Percentiles rank a stretch among this genome's conserved stretches.
Evolutionary conservation across 169 alveolate genomes (phyloP).

Genomic region (Babesia bigemina): DNA sequence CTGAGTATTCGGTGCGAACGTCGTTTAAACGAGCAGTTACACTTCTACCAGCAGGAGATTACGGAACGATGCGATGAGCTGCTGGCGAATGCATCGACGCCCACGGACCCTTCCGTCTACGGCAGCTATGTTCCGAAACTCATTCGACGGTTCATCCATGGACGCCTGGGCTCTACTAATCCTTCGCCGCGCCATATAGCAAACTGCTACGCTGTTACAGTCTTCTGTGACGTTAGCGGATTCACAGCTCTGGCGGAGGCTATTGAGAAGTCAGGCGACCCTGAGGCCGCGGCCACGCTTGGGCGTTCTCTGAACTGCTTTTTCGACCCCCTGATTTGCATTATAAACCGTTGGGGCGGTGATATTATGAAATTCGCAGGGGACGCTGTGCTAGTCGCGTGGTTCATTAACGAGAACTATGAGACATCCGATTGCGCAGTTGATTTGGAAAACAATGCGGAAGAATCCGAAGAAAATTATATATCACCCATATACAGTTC

Average conservation of each 20-base stretch:
- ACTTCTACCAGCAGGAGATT: slow-evolving; percentile 29
- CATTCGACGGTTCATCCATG: slow-evolving; percentile 29
- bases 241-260: slow-evolving; percentile 82
- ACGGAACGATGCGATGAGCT: slow-evolving; percentile 11
- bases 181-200: slow-evolving; percentile 30
- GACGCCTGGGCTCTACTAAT: background rate
- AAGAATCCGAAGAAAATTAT: background rate
- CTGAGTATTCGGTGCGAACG: slow-evolving; percentile 64
- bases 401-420: slow-evolving; percentile 51
- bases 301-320: slow-evolving; percentile 81
- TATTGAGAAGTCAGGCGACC: slow-evolving; percentile 70
- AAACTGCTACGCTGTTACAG: slow-evolving; percentile 52
- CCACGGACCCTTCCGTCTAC: slow-evolving; percentile 15
- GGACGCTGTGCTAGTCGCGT: slow-evolving; percentile 83
- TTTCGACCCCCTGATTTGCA: slow-evolving; percentile 79
- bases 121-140: slow-evolving; percentile 33
- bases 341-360: slow-evolving; percentile 85
- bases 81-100: slow-evolving; percentile 10
- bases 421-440: background rate
- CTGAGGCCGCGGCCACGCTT: slow-evolving; percentile 79
- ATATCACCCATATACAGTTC: background rate
- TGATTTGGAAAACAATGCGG: background rate
- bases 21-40: slow-evolving; percentile 49
- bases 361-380: slow-evolving; percentile 88
- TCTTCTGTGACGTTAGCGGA: slow-evolving; percentile 84